Percentiles rank a stretch among this genome's conserved stretches.
Evolutionary conservation across 768 basidiomycete genomes (phyloP).

Genomic region (Galerina sulciceps): DNA sequence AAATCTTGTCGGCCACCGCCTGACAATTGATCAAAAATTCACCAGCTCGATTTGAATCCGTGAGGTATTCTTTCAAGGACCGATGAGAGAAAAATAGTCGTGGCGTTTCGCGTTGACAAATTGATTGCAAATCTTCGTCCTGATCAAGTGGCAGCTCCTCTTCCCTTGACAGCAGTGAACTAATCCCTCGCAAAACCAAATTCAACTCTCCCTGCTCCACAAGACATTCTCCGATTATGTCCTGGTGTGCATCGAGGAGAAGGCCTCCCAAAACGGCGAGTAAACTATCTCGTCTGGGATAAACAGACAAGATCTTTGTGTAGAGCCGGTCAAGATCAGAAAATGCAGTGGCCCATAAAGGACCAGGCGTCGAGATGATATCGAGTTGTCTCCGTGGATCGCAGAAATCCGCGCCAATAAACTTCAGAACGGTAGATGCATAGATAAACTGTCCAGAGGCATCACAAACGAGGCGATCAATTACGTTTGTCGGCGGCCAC

Average conservation of each 20-base stretch:
- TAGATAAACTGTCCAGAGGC: constrained; percentile 21
- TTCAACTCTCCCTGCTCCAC: no score
- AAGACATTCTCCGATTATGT: constrained; percentile 5
- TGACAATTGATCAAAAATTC: constrained; percentile 4
- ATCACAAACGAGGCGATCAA: constrained; percentile 11
- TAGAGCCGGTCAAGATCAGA: constrained; percentile 16
- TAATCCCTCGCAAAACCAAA: no score
- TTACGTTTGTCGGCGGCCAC: constrained; percentile 3
- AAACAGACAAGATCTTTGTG: constrained; percentile 7
- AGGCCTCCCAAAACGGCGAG: constrained; percentile 9
- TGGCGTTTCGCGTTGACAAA: constrained; percentile 12
- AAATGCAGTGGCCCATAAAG: not conserved
- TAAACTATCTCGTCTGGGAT: constrained; percentile 4
- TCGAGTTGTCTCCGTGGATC: constrained; percentile 13
- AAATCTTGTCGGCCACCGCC: no score
- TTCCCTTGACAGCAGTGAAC: no score
- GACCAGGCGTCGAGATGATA: not conserved
- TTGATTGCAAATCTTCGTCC: constrained; percentile 6
- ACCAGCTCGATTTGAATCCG: constrained; percentile 10
- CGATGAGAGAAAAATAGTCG: constrained; percentile 15
- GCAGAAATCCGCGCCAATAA: constrained; percentile 10
- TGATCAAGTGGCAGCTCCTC: not conserved
- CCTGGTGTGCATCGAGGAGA: constrained; percentile 8
- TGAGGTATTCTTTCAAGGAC: constrained; percentile 15
- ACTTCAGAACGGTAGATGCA: constrained; percentile 19